Conservation (phyloP, 2,329 filamentous ascomycete genomes). For the Colletotrichum higginsianum region DNA sequence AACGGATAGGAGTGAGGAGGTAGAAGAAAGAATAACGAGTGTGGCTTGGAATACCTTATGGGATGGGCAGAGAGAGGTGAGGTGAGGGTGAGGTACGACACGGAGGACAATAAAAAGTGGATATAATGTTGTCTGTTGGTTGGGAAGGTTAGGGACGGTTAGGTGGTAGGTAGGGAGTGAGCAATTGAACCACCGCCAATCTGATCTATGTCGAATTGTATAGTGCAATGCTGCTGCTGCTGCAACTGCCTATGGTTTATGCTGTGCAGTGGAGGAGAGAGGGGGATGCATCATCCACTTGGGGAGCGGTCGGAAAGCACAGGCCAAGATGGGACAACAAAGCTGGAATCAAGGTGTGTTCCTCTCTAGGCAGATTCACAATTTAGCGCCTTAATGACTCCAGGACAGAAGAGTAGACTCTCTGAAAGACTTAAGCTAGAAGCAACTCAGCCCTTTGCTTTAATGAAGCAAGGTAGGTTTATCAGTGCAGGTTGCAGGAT, state of each 20-base stretch:
- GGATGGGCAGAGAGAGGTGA: slow-evolving; percentile 21
- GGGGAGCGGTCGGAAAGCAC: no score
- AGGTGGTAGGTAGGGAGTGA: slow-evolving; percentile 1
- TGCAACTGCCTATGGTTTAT: not conserved
- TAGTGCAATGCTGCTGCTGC: slow-evolving; percentile 8
- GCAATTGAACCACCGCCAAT: slow-evolving; percentile 5
- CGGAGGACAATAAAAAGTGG: slow-evolving; percentile 33
- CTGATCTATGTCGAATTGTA: slow-evolving; percentile 14
- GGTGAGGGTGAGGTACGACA: slow-evolving; percentile 20
- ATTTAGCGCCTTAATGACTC: not conserved
- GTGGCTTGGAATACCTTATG: slow-evolving; percentile 18
- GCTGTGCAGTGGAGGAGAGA: not conserved
- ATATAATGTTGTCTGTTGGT: slow-evolving; percentile 24
- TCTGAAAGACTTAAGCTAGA: not conserved
- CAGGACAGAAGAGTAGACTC: no score
- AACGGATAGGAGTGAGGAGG: not conserved
- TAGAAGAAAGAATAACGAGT: slow-evolving; percentile 17
- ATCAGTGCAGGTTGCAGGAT: no score
- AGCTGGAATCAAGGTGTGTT: not conserved
- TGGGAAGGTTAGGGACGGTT: slow-evolving; percentile 13
- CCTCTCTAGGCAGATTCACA: not conserved
- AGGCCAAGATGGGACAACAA: no score
- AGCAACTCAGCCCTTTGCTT: not conserved
- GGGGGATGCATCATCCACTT: not conserved
- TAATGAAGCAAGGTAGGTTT: no score